Base-by-base conservation (phyloP, 1,284 basidiomycete species). In the Hemileia vastatrix region DNA sequence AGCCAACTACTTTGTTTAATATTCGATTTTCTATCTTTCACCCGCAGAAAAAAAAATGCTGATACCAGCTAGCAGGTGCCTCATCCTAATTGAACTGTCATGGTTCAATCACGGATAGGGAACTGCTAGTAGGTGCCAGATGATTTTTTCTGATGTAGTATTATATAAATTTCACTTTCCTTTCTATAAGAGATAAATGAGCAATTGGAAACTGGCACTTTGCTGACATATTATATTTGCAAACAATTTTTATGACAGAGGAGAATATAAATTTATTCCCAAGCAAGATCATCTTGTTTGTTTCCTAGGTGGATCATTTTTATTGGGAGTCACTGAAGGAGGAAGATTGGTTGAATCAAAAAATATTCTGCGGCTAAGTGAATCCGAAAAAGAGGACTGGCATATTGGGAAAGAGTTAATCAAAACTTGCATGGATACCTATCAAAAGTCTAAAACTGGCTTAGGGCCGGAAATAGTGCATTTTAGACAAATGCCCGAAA, bases 221-320 rank as follows among this genome's bases (percentile, higher is more conserved):
- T n/a, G n/a, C n/a, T n/a, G n/a, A n/a, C n/a, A n/a, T n/a, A n/a
- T n/a, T n/a, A n/a, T n/a, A n/a, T n/a, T n/a, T n/a, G n/a, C n/a
- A n/a, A n/a, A n/a, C n/a, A n/a, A n/a, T n/a, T 33, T 18, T 31
- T 23, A 48, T 4, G 19, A 27, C n/a, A 45, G 2, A n/a, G 45
- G 36, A n/a, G n/a, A n/a, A 4, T 60, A 60, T 43, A 11, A 0
- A 23, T 78, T 87, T 13, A 79, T 81, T 1, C 86, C 87, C 13
- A 94, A 95, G 76, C 93, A 97, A 78, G 93, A 97, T 75, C 93
- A 96, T 76, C 83, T 97, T 19, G 92, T 90, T 0, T 96, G 93
- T 77, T 97, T 96, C 83, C 78, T 96, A 50, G 91, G 87, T 36
- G 92, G 91, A 4, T 87, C 88, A 1, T 82, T 96, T 68, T 86